Evolutionary conservation across 352 stramenopile species (phyloP).

Genomic region (Pythium brassicae): DNA sequence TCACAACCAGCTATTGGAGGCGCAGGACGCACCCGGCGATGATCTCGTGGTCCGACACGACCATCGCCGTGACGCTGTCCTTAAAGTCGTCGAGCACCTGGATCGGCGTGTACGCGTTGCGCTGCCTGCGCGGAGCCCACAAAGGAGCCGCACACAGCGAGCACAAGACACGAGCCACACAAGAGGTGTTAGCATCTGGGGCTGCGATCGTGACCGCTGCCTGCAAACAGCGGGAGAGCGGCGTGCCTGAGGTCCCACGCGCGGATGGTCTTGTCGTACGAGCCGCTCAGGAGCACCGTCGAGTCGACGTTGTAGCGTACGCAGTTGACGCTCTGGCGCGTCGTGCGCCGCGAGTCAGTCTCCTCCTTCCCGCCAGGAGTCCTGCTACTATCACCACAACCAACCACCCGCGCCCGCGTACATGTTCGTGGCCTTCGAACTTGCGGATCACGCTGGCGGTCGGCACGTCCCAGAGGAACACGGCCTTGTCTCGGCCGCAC

Average conservation of each 20-base stretch:
- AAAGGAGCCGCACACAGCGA: no score
- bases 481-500: constrained; percentile 78
- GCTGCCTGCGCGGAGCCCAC: constrained; percentile 28
- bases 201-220: no score
- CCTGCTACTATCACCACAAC: no score
- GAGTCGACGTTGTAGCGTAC: constrained; percentile 77
- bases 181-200: background rate
- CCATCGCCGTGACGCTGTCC: constrained; percentile 85
- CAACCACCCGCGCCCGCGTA: constrained; percentile 17
- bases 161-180: no score
- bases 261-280: constrained; percentile 86
- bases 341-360: background rate
- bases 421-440: constrained; percentile 82
- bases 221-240: no score
- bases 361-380: no score
- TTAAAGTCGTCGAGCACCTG: constrained; percentile 86
- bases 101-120: constrained; percentile 73
- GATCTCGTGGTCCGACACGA: constrained; percentile 73
- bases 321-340: constrained; percentile 75
- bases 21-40: constrained; percentile 49
- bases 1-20: background rate
- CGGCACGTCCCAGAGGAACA: constrained; percentile 88
- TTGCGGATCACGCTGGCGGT: constrained; percentile 85
- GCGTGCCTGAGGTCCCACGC: constrained; percentile 72
- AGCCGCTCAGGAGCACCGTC: constrained; percentile 78